Base-by-base conservation (phyloP, 2,329 filamentous ascomycete species). In the Bisporella sp. region DNA sequence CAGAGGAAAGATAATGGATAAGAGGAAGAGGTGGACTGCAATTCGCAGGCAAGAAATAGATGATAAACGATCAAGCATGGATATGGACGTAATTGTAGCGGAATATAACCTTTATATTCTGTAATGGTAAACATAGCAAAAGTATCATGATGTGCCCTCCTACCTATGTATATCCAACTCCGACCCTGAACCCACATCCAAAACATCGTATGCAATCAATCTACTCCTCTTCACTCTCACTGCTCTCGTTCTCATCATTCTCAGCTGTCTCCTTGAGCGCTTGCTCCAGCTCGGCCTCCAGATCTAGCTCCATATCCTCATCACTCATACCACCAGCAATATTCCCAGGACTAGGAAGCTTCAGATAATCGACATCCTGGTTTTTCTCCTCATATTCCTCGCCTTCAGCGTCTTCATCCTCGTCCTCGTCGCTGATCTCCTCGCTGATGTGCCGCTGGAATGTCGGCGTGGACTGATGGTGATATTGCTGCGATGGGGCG, bases 331-430 rank as follows among this genome's bases (percentile, higher is more conserved):
- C 55, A n/a, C 54, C 58, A 11, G 51, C 50, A 37, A 57, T 59
- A 37, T 58, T 59, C 41, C 77, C 72, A 1, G 77, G 77, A 53
- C 77, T 80, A 4, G 76, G 76, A 31, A 81, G 64, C 62, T 75
- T 75, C 50, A 80, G 75, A 54, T 66, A 62, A 50, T 69, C 70
- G 30, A 67, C 63, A 46, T 65, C 64, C 45, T 62, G 57, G 49
- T 66, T 66, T 12, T 47, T 49, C 28, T 66, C 59, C 28, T 62
- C 57, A 21, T 62, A 62, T 32, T 68, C 64, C 31, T 73, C 70
- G 30, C 76, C 73, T 41, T 68, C 69, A 45, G 76, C 73, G 13
- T 68, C 71, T 59, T 71, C 75, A 45, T 73, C 70, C 31, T 76
- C 73, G 42, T 68, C 69, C 32, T 75, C 51, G 61, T 75, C 73